Percentiles rank a stretch among this genome's conserved stretches.
phyloP scores from a whole-genome alignment of 257 asterid genomes.

The Misopates orontium region DNA sequence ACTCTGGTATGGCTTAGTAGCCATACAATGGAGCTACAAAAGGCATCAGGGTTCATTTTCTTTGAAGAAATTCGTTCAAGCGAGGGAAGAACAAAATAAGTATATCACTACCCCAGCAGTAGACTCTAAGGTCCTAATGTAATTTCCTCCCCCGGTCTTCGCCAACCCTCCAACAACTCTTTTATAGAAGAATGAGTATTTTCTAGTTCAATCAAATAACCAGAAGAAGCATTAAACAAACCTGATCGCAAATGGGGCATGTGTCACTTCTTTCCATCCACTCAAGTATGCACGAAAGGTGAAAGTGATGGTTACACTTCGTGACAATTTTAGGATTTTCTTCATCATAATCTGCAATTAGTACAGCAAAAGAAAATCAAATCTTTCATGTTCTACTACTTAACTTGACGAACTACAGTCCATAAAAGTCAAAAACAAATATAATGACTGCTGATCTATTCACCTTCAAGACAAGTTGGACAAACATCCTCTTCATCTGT shows the following conservation, averaged over 20 bases:
- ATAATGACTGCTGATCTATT: background rate
- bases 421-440: background rate
- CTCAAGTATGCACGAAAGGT: slow-evolving; percentile 58
- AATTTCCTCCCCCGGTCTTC: too few relatives aligned
- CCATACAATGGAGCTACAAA: too few relatives aligned
- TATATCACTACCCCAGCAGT: too few relatives aligned
- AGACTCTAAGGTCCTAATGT: too few relatives aligned
- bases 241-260: slow-evolving; percentile 59
- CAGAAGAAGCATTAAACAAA: slow-evolving; percentile 6
- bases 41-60: too few relatives aligned
- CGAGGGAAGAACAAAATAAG: too few relatives aligned
- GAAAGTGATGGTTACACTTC: slow-evolving; percentile 52
- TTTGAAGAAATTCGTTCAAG: too few relatives aligned
- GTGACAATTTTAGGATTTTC: slow-evolving; percentile 51
- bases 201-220: background rate
- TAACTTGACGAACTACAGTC: too few relatives aligned
- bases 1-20: too few relatives aligned
- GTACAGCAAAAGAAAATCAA: background rate
- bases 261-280: slow-evolving; percentile 62
- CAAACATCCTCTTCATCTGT: slow-evolving; percentile 62
- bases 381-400: too few relatives aligned
- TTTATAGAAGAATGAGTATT: background rate
- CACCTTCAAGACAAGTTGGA: slow-evolving; percentile 90
- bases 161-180: too few relatives aligned
- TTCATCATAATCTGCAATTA: slow-evolving; percentile 40